Percentiles rank a stretch among this genome's conserved stretches.
phyloP scores from a whole-genome alignment of 2,329 filamentous ascomycete genomes.

The Emericellopsis cladophorae region DNA sequence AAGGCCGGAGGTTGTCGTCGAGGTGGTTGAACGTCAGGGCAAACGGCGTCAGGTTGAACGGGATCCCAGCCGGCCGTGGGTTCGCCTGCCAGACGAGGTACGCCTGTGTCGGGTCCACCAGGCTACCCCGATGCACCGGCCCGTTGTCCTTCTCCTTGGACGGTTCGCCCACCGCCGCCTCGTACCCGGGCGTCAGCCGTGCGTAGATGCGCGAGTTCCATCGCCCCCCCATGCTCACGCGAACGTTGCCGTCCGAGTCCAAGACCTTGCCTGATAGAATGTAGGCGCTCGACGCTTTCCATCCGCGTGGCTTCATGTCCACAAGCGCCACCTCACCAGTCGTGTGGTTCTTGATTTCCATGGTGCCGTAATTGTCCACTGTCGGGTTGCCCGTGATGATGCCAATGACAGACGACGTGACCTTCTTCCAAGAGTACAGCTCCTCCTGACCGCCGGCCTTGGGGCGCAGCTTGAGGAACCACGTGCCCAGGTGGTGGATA shows the following conservation, averaged over 20 bases:
- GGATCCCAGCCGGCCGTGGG: constrained; percentile 66
- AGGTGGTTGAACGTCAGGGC: constrained; percentile 89
- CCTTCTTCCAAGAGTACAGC: constrained; percentile 97
- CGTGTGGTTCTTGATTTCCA: constrained; percentile 96
- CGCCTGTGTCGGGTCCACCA: constrained; percentile 57
- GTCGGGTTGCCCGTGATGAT: constrained; percentile 95
- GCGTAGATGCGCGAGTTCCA: constrained; percentile 99
- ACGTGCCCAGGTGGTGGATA: constrained; percentile 89
- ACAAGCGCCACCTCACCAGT: constrained; percentile 83
- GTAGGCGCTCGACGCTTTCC: constrained; percentile 88
- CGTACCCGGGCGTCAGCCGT: constrained; percentile 80
- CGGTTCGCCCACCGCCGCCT: constrained; percentile 55
- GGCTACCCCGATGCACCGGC: constrained; percentile 33
- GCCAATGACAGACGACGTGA: constrained; percentile 91
- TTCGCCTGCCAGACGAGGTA: constrained; percentile 92
- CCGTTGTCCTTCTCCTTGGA: constrained; percentile 19
- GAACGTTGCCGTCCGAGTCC: constrained; percentile 64
- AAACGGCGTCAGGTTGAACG: constrained; percentile 95
- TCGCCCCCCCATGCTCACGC: constrained; percentile 80
- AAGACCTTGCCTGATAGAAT: constrained; percentile 79
- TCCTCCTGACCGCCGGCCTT: constrained; percentile 65
- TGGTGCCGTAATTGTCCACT: constrained; percentile 94
- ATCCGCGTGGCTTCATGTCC: constrained; percentile 90
- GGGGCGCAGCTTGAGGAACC: constrained; percentile 82
- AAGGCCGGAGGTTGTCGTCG: constrained; percentile 63